phyloP scores from a whole-genome alignment of 202 grass and related monocot species.

The Musa balbisiana region DNA sequence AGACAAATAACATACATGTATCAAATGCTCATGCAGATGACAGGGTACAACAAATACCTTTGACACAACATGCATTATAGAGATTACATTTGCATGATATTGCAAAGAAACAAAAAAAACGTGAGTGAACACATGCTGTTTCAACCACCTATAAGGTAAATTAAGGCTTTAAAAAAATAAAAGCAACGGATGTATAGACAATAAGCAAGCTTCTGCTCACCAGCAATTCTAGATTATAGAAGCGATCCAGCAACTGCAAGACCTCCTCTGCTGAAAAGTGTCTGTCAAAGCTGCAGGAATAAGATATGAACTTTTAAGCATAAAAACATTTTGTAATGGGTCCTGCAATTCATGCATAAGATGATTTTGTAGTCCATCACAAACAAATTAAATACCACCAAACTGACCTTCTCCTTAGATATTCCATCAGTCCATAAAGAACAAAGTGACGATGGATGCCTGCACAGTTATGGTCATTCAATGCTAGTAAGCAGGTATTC shows the following conservation, averaged over 20 bases:
- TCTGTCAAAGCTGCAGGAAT: constrained; percentile 52
- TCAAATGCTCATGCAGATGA: background rate
- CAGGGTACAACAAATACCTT: background rate
- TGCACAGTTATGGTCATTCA: constrained; percentile 15
- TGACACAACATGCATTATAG: too few relatives aligned
- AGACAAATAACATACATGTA: background rate
- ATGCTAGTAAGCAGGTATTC: background rate
- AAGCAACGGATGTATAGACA: background rate
- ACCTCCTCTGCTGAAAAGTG: constrained; percentile 77
- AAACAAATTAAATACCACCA: constrained; percentile 10
- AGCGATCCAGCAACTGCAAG: constrained; percentile 71
- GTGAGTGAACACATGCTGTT: background rate
- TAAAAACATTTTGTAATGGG: background rate
- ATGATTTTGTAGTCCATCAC: background rate
- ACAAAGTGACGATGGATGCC: constrained; percentile 89
- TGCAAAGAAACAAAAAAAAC: too few relatives aligned
- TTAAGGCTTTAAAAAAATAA: background rate
- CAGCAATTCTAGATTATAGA: constrained; percentile 98
- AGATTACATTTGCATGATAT: background rate
- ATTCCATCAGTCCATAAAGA: constrained; percentile 85
- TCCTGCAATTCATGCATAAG: background rate
- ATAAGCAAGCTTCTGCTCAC: constrained; percentile 30
- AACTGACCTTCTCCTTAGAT: constrained; percentile 54
- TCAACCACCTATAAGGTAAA: background rate
- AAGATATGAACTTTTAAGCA: background rate